Evolutionary conservation across 495 filamentous ascomycete species (phyloP).

Genomic region (Neurospora tetrasperma): DNA sequence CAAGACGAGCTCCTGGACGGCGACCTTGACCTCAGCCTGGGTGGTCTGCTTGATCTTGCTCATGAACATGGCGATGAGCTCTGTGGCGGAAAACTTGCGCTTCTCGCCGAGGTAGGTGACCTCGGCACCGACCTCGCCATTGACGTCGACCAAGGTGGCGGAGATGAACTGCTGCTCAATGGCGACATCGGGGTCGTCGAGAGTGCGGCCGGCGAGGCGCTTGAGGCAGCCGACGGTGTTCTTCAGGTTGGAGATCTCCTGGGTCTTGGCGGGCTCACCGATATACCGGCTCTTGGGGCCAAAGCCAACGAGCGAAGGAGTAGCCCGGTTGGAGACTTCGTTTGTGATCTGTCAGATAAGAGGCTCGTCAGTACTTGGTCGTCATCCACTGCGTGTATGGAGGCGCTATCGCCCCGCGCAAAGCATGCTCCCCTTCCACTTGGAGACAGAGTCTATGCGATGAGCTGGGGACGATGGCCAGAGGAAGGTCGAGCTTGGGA

Average conservation of each 20-base stretch:
- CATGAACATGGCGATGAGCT: conserved; percentile 90
- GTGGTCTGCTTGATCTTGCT: conserved; percentile 88
- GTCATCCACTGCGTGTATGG: neutral
- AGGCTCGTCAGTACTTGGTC: conserved; percentile 2
- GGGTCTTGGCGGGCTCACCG: conserved; percentile 92
- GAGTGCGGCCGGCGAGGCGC: conserved; percentile 74
- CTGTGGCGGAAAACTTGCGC: conserved; percentile 82
- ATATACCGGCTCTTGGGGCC: conserved; percentile 86
- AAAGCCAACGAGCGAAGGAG: conserved; percentile 94
- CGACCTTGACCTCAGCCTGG: conserved; percentile 76
- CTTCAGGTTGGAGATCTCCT: conserved; percentile 98
- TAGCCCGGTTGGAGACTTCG: conserved; percentile 97
- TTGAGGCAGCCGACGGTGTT: conserved; percentile 93
- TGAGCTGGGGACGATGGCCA: neutral
- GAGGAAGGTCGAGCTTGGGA: neutral
- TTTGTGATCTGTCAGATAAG: conserved; percentile 68
- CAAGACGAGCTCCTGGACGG: conserved; percentile 90
- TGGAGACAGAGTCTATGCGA: neutral
- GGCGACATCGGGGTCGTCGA: conserved; percentile 83
- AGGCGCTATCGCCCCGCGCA: neutral
- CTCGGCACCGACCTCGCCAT: conserved; percentile 90
- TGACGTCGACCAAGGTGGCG: conserved; percentile 76
- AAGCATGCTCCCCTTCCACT: neutral
- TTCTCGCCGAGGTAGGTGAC: conserved; percentile 91
- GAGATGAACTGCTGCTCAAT: conserved; percentile 87